These are phyloP conservation scores for Davidsoniella virescens DNA, from an alignment of 2,329 filamentous ascomycete species.

Conservation along the genomic window DNA sequence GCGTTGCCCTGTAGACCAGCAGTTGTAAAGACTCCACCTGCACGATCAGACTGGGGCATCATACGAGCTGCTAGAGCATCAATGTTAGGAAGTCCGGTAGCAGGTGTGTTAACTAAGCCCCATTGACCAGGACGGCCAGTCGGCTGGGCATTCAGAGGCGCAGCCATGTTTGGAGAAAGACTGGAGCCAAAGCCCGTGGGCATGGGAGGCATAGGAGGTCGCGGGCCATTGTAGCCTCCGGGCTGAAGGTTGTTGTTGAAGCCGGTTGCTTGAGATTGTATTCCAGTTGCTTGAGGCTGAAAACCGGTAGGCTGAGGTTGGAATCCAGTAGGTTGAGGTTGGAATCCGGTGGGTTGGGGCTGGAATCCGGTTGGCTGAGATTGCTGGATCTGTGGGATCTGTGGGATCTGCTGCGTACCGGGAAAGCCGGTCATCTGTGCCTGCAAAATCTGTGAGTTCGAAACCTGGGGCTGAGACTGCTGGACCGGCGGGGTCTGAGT, in stretches of 20 bases:
- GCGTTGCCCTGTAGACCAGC: constrained; percentile 82
- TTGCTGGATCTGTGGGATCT: constrained; percentile 23
- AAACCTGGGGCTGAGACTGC: constrained; percentile 46
- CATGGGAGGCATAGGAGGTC: constrained; percentile 83
- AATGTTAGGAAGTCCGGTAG: constrained; percentile 81
- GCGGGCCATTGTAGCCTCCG: constrained; percentile 66
- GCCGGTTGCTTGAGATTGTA: constrained; percentile 60
- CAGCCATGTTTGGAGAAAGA: constrained; percentile 46
- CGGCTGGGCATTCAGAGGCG: constrained; percentile 74
- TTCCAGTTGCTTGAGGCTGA: constrained; percentile 53
- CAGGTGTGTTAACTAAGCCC: constrained; percentile 92
- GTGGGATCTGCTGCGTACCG: constrained; percentile 17
- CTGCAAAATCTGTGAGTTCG: constrained; percentile 49
- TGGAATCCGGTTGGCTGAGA: constrained; percentile 26
- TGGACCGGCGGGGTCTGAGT: constrained; percentile 37
- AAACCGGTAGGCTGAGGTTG: constrained; percentile 37
- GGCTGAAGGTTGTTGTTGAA: constrained; percentile 58
- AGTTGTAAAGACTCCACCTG: constrained; percentile 67
- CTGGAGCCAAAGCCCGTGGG: constrained; percentile 39
- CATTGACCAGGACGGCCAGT: constrained; percentile 88
- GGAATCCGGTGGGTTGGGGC: constrained; percentile 19
- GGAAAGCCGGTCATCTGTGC: constrained; percentile 55
- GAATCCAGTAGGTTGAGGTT: constrained; percentile 30
- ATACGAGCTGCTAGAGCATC: constrained; percentile 82
- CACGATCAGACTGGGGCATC: constrained; percentile 92